phyloP scores from a whole-genome alignment of 2,329 filamentous ascomycete genomes.

The Xylariaceae sp. region DNA sequence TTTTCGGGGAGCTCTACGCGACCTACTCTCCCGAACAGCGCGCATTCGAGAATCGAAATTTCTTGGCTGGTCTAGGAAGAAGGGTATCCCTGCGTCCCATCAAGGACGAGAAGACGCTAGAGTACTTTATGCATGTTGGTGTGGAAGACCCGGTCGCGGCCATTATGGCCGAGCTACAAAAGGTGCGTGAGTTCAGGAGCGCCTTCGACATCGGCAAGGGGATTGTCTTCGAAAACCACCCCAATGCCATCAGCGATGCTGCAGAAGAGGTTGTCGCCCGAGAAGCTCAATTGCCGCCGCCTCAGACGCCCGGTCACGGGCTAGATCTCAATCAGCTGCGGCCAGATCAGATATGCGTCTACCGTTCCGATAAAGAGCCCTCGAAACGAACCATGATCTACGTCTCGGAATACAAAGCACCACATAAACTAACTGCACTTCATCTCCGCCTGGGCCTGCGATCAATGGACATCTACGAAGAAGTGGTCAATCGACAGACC shows the following conservation, averaged over 20 bases:
- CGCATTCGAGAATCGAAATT: constrained; percentile 24
- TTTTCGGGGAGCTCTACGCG: constrained; percentile 19
- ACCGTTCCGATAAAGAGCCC: constrained; percentile 8
- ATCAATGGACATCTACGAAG: constrained; percentile 36
- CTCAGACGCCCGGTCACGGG: constrained; percentile 17
- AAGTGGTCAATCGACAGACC: constrained; percentile 29
- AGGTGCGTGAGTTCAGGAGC: constrained; percentile 14
- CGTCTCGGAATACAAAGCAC: constrained; percentile 42
- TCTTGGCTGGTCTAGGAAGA: constrained; percentile 22
- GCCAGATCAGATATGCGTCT: constrained; percentile 32
- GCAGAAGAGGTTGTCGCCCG: constrained; percentile 14
- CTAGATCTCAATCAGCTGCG: constrained; percentile 21
- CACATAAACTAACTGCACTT: constrained; percentile 39
- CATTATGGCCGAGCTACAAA: constrained; percentile 27
- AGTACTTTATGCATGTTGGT: constrained; percentile 27
- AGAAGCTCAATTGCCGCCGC: constrained; percentile 4
- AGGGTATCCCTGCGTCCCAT: constrained; percentile 18
- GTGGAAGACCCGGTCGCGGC: constrained; percentile 27
- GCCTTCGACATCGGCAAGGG: constrained; percentile 26
- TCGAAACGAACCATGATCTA: constrained; percentile 25
- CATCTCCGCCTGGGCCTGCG: constrained; percentile 39
- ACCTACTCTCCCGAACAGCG: constrained; percentile 19
- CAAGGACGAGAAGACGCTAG: constrained; percentile 27
- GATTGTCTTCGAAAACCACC: constrained; percentile 31
- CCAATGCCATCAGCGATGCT: constrained; percentile 24